Base-by-base conservation (phyloP, 352 stramenopile species). In the Pythium myriotylum region DNA sequence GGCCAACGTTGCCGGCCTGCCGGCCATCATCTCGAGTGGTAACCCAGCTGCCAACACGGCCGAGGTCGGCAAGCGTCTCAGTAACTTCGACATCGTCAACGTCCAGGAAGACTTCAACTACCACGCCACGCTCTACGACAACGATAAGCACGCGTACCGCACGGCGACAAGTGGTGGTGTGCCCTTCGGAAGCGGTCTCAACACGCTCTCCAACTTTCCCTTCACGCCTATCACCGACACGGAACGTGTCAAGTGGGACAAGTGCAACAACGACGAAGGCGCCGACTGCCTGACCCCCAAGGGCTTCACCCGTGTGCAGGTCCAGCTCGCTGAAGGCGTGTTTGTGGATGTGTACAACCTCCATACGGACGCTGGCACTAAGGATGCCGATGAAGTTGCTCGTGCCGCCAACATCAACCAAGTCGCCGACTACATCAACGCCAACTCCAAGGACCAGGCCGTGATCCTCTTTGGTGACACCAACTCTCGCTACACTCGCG, bases 221-320 rank as follows among this genome's bases (percentile, higher is more conserved):
- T 81, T 84, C 54, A 79, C 40, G 40, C 73, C 68, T 23, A 65
- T 62, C 22, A 68, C 57, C 20, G 70, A 68, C 27, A 46, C 79
- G 9, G 64, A 79, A 27, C 75, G 75, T 19, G 56, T 69, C 39
- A 79, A 81, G 58, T 79, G 73, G 73, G 54, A 27, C 24, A 67
- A 61, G 23, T 84, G 75, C 53, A 81, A 65, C 50, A 77, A 66
- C 23, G 61, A 68, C 42, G 70, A 84, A 4, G 62, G 72, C 27
- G 63, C 64, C 37, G 75, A 84, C 62, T 84, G 75, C 59, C 68
- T 84, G 54, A 84, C 75, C 8, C 75, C 75, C 13, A 84, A 84
- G 63, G 75, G 75, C 20, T 84, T 84, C 51, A 84, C 72, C 10
- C 59, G 76, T 39, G 47, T 79, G 33, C 60, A 70, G 39, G 51